Percentiles rank a stretch among this genome's conserved stretches.
Conservation (phyloP, 768 basidiomycete species). For the Agrocybe pediades region DNA sequence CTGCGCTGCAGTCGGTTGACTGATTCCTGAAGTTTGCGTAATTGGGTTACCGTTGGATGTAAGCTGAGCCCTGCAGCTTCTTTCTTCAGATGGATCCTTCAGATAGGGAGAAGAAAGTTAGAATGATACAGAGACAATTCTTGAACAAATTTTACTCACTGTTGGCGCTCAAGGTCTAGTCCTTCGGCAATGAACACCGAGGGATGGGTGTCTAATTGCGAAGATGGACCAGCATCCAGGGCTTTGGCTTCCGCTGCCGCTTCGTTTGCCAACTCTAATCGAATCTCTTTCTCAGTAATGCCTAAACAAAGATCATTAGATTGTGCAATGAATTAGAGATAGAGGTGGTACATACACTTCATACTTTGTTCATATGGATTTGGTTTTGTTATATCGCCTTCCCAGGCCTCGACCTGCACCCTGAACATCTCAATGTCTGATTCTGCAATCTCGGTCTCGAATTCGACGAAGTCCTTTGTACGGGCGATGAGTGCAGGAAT, state of each 20-base stretch:
- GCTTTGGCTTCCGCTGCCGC: background rate
- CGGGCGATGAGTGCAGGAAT: conserved; percentile 9
- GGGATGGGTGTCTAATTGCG: background rate
- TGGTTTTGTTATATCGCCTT: conserved; percentile 14
- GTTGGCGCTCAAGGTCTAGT: conserved; percentile 9
- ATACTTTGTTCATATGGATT: conserved; percentile 23
- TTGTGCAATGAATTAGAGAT: too few relatives aligned
- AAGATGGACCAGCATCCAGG: background rate
- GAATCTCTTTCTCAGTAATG: conserved; percentile 1
- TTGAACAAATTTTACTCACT: too few relatives aligned
- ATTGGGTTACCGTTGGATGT: conserved; percentile 11
- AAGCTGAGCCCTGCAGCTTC: background rate
- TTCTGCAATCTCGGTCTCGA: conserved; percentile 7
- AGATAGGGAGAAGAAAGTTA: background rate
- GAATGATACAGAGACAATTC: too few relatives aligned
- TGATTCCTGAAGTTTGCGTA: conserved; percentile 1
- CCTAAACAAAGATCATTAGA: background rate
- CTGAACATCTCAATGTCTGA: conserved; percentile 13
- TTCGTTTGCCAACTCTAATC: conserved; percentile 3
- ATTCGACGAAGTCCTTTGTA: conserved; percentile 5
- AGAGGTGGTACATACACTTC: background rate
- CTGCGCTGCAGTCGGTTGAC: conserved; percentile 6
- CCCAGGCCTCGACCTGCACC: conserved; percentile 19
- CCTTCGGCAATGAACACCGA: conserved; percentile 3
- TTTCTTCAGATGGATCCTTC: background rate